Evolutionary conservation across 2,329 filamentous ascomycete genomes (phyloP).

Genomic region (Ascochyta viciae-villosae): DNA sequence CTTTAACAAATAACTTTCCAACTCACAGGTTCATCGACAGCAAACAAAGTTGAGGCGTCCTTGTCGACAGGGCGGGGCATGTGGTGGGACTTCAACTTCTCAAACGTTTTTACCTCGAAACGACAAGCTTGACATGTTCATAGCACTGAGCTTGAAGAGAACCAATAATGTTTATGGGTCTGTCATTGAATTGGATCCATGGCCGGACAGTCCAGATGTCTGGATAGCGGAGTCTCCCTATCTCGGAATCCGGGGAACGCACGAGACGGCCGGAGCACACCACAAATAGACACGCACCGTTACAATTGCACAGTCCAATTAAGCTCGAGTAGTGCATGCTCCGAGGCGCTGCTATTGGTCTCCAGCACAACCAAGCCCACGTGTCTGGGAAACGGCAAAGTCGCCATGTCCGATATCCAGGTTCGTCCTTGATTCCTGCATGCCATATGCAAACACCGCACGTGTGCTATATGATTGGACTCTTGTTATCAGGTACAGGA

Average conservation of each 20-base stretch:
- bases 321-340: neutral
- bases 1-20: too few species aligned
- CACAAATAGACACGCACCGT: neutral
- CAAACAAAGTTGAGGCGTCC: neutral
- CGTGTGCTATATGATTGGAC: constrained; percentile 39
- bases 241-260: neutral
- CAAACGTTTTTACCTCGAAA: neutral
- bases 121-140: too few species aligned
- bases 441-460: constrained; percentile 21
- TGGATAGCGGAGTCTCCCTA: neutral
- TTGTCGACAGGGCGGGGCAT: neutral
- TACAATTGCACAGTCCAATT: neutral
- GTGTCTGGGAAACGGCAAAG: constrained; percentile 8
- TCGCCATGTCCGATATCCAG: constrained; percentile 22
- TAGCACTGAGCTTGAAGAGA: too few species aligned
- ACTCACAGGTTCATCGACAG: neutral
- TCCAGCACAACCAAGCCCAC: constrained; percentile 4
- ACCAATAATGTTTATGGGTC: too few species aligned
- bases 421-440: constrained; percentile 17
- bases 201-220: too few species aligned
- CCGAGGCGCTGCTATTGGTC: neutral
- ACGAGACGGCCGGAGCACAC: neutral
- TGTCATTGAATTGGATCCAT: too few species aligned
- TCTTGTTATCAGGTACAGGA: constrained; percentile 32
- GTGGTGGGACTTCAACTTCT: neutral